Conservation (phyloP, 306 rosid species). For the Sechiopsis laciniata region DNA sequence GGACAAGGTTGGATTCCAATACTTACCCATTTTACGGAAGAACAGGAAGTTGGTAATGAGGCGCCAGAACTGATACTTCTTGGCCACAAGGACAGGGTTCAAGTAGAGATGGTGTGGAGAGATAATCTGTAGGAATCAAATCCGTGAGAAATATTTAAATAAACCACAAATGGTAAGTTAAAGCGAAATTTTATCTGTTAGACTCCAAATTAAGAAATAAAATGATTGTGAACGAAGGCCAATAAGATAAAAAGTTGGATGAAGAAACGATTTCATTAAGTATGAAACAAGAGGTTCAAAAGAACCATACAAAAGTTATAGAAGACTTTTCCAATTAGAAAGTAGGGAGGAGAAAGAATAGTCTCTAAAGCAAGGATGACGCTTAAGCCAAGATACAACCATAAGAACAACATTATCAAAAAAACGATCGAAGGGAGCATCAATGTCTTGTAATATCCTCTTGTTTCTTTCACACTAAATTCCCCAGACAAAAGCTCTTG, state of each 20-base stretch:
- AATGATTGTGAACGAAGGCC: background rate
- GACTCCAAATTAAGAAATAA: background rate
- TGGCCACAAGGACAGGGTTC: conserved; percentile 77
- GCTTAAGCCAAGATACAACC: too few species aligned
- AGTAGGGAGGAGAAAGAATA: too few species aligned
- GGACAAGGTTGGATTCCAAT: background rate
- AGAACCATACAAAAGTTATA: too few species aligned
- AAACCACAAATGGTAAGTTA: conserved; percentile 1
- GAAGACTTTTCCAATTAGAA: too few species aligned
- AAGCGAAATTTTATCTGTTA: background rate
- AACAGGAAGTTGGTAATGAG: conserved; percentile 83
- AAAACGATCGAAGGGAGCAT: too few species aligned
- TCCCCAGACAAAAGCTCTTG: too few species aligned
- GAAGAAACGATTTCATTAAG: too few species aligned
- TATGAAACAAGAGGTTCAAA: too few species aligned
- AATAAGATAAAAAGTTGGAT: background rate
- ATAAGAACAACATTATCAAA: too few species aligned
- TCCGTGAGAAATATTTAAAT: background rate
- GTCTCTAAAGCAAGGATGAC: too few species aligned
- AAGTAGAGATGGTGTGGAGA: conserved; percentile 82
- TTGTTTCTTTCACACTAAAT: too few species aligned
- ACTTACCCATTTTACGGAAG: conserved; percentile 87
- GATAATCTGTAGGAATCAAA: conserved; percentile 58
- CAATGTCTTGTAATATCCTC: too few species aligned
- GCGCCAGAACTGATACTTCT: conserved; percentile 88